phyloP scores from a whole-genome alignment of 129 eudicot species.

The Flaveria brownii region DNA sequence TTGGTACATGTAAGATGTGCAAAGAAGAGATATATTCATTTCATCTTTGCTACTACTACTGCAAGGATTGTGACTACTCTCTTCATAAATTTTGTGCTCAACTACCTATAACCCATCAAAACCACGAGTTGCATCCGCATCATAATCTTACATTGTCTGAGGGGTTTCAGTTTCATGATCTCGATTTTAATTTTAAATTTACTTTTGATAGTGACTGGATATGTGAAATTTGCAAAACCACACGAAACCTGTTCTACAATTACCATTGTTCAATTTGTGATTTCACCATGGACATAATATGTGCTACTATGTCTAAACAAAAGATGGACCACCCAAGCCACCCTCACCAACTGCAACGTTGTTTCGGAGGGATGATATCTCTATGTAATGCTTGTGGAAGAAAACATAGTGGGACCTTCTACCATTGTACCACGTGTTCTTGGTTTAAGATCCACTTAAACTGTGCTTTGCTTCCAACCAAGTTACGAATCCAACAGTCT shows the following conservation, averaged over 20 bases:
- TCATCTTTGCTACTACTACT: slow-evolving; percentile 10
- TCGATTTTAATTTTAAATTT: not conserved
- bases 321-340: slow-evolving; percentile 4
- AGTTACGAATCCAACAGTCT: not conserved
- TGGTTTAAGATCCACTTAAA: not conserved
- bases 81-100: not conserved
- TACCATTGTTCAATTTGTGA: not conserved
- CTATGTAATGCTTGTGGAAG: not conserved
- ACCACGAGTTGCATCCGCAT: not conserved
- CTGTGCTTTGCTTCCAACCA: slow-evolving; percentile 16
- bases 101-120: not conserved
- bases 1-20: slow-evolving; percentile 19
- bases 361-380: not conserved
- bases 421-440: not conserved
- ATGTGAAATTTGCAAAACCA: not conserved
- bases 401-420: not conserved
- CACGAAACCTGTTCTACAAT: not conserved
- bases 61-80: slow-evolving; percentile 5
- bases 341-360: not conserved
- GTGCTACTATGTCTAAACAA: not conserved
- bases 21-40: slow-evolving; percentile 14
- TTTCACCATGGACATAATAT: not conserved
- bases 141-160: not conserved
- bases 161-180: not conserved
- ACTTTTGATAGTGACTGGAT: not conserved